phyloP scores from a whole-genome alignment of 2,329 filamentous ascomycete genomes.

The Lecanicillium sp. region DNA sequence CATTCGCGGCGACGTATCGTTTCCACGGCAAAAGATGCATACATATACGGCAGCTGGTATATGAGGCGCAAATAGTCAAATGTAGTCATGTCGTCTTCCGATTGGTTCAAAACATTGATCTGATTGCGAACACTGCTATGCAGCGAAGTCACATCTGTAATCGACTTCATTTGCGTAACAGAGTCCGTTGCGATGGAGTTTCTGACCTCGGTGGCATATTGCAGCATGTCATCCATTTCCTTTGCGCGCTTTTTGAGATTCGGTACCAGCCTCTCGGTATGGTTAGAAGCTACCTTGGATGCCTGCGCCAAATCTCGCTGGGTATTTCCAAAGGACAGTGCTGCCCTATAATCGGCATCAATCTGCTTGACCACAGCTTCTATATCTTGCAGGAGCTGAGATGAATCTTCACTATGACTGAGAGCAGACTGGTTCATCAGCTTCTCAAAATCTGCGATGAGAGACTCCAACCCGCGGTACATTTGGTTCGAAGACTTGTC shows the following conservation, averaged over 20 bases:
- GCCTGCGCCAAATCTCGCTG: constrained; percentile 51
- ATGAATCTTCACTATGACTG: constrained; percentile 53
- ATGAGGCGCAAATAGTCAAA: constrained; percentile 76
- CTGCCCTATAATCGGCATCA: constrained; percentile 73
- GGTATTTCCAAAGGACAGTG: constrained; percentile 59
- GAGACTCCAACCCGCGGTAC: constrained; percentile 50
- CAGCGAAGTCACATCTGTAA: constrained; percentile 70
- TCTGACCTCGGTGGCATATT: constrained; percentile 53
- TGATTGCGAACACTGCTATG: constrained; percentile 65
- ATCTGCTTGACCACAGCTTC: constrained; percentile 82
- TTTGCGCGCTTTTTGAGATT: constrained; percentile 44
- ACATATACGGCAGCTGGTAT: constrained; percentile 77
- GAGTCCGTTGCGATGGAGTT: constrained; percentile 60
- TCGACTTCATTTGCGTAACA: constrained; percentile 68
- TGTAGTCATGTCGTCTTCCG: constrained; percentile 67
- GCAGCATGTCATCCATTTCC: constrained; percentile 55
- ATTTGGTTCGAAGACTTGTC: constrained; percentile 53
- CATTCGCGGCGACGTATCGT: constrained; percentile 81
- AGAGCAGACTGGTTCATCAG: constrained; percentile 45
- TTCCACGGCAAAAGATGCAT: constrained; percentile 82
- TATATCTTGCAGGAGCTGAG: constrained; percentile 72
- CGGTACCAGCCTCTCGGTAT: constrained; percentile 54
- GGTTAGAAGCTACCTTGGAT: constrained; percentile 54
- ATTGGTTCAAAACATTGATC: constrained; percentile 62
- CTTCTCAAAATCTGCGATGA: constrained; percentile 56